phyloP scores from a whole-genome alignment of 2,329 filamentous ascomycete genomes.

The Alternaria alternata region DNA sequence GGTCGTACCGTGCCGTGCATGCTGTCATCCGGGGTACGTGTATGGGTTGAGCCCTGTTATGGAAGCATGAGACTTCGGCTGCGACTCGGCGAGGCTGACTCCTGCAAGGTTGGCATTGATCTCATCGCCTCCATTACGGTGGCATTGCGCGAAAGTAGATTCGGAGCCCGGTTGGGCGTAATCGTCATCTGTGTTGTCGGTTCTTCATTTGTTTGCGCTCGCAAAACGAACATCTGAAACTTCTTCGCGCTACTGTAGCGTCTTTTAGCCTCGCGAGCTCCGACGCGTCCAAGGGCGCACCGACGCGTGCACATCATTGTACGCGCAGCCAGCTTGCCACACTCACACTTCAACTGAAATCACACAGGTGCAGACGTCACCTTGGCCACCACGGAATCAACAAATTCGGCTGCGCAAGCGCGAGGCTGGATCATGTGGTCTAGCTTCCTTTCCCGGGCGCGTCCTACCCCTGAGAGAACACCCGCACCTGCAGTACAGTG shows the following conservation, averaged over 20 bases:
- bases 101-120: neutral
- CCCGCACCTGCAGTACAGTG: conserved; percentile 1
- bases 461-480: conserved; percentile 17
- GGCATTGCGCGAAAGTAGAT: neutral
- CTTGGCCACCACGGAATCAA: conserved; percentile 1
- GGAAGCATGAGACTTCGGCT: conserved; percentile 4
- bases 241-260: neutral
- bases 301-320: conserved; percentile 6
- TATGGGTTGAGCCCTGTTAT: conserved; percentile 4
- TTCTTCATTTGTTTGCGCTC: neutral
- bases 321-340: conserved; percentile 6
- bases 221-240: conserved; percentile 4
- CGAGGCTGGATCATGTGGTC: conserved; percentile 11
- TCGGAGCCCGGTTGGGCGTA: neutral
- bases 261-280: neutral
- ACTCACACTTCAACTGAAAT: conserved; percentile 5
- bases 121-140: neutral
- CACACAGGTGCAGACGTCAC: conserved; percentile 11
- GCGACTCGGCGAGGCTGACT: conserved; percentile 8
- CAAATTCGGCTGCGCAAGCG: neutral
- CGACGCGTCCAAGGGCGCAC: conserved; percentile 1
- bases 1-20: conserved; percentile 3
- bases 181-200: neutral
- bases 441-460: conserved; percentile 14
- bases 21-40: conserved; percentile 6